Percentiles rank a stretch among this genome's conserved stretches.
These are phyloP conservation scores for Trichoderma citrinoviride DNA, from an alignment of 2,329 filamentous ascomycete species.

Conservation along the genomic window DNA sequence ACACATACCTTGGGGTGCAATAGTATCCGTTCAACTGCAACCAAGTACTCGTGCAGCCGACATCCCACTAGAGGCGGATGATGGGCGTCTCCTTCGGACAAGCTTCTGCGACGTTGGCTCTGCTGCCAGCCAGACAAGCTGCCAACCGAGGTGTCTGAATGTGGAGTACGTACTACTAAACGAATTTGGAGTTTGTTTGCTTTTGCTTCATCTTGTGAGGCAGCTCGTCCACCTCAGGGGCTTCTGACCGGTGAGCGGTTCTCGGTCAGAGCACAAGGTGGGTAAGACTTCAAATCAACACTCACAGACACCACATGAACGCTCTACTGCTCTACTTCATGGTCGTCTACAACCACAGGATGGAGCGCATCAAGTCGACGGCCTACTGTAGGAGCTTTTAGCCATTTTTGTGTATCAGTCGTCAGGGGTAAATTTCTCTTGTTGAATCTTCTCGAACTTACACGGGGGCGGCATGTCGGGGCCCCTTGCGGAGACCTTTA, in stretches of 20 bases:
- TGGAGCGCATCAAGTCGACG: neutral
- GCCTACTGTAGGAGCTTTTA: neutral
- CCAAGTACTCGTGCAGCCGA: too few relatives aligned
- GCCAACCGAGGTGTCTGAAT: neutral
- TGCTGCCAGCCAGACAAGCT: neutral
- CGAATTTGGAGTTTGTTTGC: neutral
- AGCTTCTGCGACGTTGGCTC: neutral
- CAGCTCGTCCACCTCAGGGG: neutral
- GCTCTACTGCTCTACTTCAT: neutral
- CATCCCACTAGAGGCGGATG: neutral
- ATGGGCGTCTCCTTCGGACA: neutral
- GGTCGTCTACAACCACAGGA: neutral
- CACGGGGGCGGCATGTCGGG: neutral
- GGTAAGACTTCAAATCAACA: neutral
- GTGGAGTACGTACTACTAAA: neutral
- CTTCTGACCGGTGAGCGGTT: neutral
- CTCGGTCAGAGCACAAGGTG: neutral
- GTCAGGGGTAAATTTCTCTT: slow-evolving; percentile 3
- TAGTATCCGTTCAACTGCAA: neutral
- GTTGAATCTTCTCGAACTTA: neutral
- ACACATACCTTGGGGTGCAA: neutral
- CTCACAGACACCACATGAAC: too few relatives aligned
- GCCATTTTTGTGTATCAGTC: neutral
- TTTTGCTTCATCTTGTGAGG: neutral
- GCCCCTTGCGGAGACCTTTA: slow-evolving; percentile 7